Percentiles rank a stretch among this genome's conserved stretches.
Evolutionary conservation across 2,329 filamentous ascomycete genomes (phyloP).

Genomic region (Raffaelea ambrosiae): DNA sequence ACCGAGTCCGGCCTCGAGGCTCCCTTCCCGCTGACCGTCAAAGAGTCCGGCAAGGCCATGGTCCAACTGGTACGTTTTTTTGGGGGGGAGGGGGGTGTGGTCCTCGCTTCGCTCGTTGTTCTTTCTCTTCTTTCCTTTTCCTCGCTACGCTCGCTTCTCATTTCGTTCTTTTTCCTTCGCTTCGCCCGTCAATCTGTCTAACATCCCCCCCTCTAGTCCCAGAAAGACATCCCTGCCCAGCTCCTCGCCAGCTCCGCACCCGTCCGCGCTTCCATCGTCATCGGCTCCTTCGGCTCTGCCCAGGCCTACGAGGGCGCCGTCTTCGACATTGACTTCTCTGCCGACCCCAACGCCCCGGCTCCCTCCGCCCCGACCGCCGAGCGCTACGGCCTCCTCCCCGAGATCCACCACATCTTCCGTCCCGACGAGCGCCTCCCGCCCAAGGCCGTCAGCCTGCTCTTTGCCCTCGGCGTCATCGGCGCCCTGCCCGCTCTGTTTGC

Average conservation of each 20-base stretch:
- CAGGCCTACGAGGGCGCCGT: constrained; percentile 57
- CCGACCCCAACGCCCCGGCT: constrained; percentile 52
- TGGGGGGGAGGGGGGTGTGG: no score
- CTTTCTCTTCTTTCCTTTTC: neutral
- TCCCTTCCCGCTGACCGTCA: constrained; percentile 74
- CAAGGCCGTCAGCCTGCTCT: constrained; percentile 68
- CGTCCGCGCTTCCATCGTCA: constrained; percentile 70
- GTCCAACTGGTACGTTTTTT: constrained; percentile 65
- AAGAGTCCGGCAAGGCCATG: constrained; percentile 79
- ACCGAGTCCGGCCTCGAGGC: constrained; percentile 69
- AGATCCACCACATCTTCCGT: constrained; percentile 90
- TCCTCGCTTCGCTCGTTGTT: neutral
- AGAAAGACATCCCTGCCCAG: constrained; percentile 81
- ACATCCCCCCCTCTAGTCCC: constrained; percentile 46
- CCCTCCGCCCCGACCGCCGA: constrained; percentile 55
- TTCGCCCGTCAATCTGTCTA: neutral
- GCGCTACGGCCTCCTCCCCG: constrained; percentile 73
- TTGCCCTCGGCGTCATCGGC: constrained; percentile 63
- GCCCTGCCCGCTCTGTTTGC: constrained; percentile 66
- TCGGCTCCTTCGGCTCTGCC: constrained; percentile 78
- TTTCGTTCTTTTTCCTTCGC: neutral
- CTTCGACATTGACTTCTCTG: constrained; percentile 64
- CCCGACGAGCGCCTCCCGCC: constrained; percentile 72
- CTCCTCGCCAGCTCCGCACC: constrained; percentile 60
- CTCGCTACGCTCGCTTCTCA: neutral